Conservation (phyloP, 352 stramenopile genomes). For the Pseudoperonospora humuli region DNA sequence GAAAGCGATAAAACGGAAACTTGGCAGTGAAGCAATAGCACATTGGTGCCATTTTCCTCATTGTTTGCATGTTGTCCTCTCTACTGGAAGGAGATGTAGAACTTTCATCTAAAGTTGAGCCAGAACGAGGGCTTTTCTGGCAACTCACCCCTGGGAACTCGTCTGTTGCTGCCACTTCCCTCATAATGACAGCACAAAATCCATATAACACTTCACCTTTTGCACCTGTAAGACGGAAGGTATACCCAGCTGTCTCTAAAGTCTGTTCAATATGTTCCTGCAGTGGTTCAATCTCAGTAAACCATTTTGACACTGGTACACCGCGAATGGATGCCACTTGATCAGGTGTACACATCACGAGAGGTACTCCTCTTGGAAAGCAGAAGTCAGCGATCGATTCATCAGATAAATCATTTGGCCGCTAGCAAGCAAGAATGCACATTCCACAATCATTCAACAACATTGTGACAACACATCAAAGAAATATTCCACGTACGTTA, state of each 20-base stretch:
- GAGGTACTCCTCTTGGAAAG: constrained; percentile 64
- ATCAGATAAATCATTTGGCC: constrained; percentile 32
- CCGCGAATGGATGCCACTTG: constrained; percentile 42
- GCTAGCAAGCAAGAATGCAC: constrained; percentile 10
- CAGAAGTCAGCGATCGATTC: constrained; percentile 69
- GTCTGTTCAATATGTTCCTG: constrained; percentile 57
- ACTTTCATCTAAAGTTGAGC: constrained; percentile 8
- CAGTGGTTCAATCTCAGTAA: constrained; percentile 48
- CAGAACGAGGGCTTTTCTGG: constrained; percentile 13
- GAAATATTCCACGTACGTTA: constrained; percentile 26
- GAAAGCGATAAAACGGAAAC: constrained; percentile 81
- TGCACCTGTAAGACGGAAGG: constrained; percentile 73
- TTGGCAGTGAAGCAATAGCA: constrained; percentile 86
- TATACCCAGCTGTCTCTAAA: constrained; percentile 62
- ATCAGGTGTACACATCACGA: constrained; percentile 46
- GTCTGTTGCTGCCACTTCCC: constrained; percentile 22
- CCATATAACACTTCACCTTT: constrained; percentile 80
- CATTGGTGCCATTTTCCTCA: constrained; percentile 40
- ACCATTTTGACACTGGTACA: constrained; percentile 59
- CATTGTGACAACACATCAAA: neutral
- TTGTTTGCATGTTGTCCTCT: constrained; percentile 8
- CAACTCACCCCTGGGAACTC: neutral
- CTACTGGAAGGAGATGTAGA: constrained; percentile 9
- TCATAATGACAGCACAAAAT: constrained; percentile 67
- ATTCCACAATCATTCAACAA: constrained; percentile 1